Evolutionary conservation across 164 flowering plant genomes (phyloP).

Genomic region (Taxillus chinensis): DNA sequence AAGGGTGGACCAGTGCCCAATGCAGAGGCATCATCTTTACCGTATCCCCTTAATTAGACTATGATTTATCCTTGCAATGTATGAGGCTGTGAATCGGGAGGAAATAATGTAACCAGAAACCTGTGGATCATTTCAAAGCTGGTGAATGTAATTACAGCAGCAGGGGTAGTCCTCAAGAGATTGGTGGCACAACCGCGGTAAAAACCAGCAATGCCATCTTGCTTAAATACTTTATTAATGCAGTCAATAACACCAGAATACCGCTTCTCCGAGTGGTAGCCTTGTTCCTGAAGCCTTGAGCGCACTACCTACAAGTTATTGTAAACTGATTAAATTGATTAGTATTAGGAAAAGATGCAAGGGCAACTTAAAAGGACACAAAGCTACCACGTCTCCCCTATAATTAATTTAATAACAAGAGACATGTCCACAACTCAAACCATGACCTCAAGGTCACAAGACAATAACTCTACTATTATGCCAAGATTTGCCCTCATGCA

Average conservation of each 20-base stretch:
- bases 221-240: conserved; percentile 56
- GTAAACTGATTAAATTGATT: neutral
- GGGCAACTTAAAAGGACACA: no score
- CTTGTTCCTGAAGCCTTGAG: conserved; percentile 94
- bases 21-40: neutral
- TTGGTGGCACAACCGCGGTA: conserved; percentile 97
- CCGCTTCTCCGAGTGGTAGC: conserved; percentile 71
- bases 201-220: conserved; percentile 79
- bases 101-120: conserved; percentile 40
- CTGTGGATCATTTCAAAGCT: conserved; percentile 97
- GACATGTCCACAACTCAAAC: no score
- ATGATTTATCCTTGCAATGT: conserved; percentile 22
- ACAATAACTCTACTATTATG: no score
- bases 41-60: neutral
- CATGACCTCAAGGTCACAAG: no score
- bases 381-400: no score
- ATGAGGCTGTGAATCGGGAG: conserved; percentile 50
- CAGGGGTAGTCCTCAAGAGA: conserved; percentile 84
- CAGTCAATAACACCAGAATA: conserved; percentile 82
- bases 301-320: conserved; percentile 59
- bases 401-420: no score
- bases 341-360: neutral
- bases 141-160: conserved; percentile 94
- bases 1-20: neutral
- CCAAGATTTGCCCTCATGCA: no score